Percentiles rank a stretch among this genome's conserved stretches.
These are phyloP conservation scores for Suillus hirtellus DNA, from an alignment of 768 basidiomycete genomes.

Conservation along the genomic window DNA sequence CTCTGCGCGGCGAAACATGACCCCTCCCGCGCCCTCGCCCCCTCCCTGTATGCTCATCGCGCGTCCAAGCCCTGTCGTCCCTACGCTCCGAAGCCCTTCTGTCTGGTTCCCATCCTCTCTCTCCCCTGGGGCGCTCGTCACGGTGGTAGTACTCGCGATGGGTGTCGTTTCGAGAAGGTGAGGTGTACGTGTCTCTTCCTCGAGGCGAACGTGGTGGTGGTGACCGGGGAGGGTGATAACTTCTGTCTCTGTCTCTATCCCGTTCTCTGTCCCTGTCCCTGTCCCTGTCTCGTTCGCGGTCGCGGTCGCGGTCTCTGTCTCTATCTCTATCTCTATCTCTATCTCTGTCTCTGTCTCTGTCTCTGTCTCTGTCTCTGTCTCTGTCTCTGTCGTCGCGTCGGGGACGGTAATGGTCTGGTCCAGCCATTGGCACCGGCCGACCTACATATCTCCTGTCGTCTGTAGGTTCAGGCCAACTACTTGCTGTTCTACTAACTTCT, in stretches of 20 bases:
- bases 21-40: conserved; percentile 3
- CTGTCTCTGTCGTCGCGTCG: conserved; percentile 25
- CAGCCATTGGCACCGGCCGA: conserved; percentile 16
- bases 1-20: background rate
- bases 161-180: background rate
- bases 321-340: conserved; percentile 17
- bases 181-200: background rate
- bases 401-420: conserved; percentile 27
- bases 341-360: conserved; percentile 22
- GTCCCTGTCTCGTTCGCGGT: conserved; percentile 19
- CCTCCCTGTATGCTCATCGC: background rate
- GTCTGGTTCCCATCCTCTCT: conserved; percentile 11
- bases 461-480: conserved; percentile 18
- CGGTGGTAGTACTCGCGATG: background rate
- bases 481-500: conserved; percentile 26
- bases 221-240: conserved; percentile 17
- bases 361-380: conserved; percentile 22
- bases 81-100: conserved; percentile 7
- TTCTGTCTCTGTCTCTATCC: conserved; percentile 17
- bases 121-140: conserved; percentile 1
- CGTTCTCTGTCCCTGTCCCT: conserved; percentile 22
- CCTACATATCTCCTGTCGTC: conserved; percentile 27
- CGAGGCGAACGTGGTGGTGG: background rate
- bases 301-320: conserved; percentile 15
- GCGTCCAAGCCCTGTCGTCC: conserved; percentile 11